Conservation (phyloP, 345 rosid genomes). For the Syzygium aromaticum region DNA sequence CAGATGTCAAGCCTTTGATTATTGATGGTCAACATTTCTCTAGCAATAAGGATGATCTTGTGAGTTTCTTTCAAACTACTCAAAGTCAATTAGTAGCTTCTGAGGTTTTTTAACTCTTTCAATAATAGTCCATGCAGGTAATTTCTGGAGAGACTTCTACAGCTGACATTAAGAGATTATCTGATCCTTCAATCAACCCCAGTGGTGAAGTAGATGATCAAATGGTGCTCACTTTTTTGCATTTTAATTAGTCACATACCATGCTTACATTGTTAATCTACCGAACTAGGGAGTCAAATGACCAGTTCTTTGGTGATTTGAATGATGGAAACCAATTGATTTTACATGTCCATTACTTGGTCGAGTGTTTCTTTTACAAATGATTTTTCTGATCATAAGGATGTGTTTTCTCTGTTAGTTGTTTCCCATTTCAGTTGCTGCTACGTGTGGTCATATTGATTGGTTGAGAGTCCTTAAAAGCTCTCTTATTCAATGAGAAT, state of each 20-base stretch:
- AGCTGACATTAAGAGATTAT: not conserved
- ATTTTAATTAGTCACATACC: not conserved
- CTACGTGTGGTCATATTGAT: not conserved
- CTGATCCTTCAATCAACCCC: not conserved
- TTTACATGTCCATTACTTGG: not conserved
- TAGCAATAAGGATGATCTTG: slow-evolving; percentile 29
- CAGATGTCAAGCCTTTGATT: slow-evolving; percentile 41
- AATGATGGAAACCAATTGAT: not conserved
- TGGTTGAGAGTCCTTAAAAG: not conserved
- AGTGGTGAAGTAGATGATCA: not conserved
- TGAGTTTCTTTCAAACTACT: slow-evolving; percentile 9
- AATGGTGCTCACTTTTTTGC: not conserved
- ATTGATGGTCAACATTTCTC: slow-evolving; percentile 17
- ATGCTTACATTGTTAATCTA: not conserved
- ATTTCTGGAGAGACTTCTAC: slow-evolving; percentile 27
- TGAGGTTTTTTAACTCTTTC: not conserved
- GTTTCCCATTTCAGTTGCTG: not conserved
- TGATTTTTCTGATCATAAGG: not conserved
- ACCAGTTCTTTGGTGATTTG: not conserved
- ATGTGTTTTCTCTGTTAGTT: not conserved
- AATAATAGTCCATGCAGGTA: slow-evolving; percentile 28
- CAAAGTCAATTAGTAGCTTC: not conserved
- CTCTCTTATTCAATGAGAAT: not conserved
- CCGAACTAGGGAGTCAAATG: not conserved
- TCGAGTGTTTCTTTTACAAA: not conserved